A percentile compares a stretch with the other conserved stretches of the same genome.
These are phyloP conservation scores for Aspergillaceae sp. DNA, from an alignment of 2,329 filamentous ascomycete genomes.

Conservation along the genomic window DNA sequence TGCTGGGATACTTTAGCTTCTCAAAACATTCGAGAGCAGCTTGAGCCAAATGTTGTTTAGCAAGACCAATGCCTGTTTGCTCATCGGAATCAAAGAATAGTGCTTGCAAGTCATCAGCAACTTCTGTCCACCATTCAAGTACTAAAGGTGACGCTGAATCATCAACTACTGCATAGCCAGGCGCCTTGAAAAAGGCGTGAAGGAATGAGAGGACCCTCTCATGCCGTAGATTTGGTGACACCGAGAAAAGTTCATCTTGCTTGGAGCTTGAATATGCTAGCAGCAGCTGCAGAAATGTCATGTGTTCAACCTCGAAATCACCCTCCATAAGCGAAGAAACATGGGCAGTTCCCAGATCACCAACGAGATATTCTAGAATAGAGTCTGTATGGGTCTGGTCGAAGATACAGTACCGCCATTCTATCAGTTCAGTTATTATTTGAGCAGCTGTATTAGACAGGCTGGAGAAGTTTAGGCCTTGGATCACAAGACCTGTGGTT, in stretches of 20 bases:
- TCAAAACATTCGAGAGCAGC: slow-evolving; percentile 35
- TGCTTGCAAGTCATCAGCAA: slow-evolving; percentile 31
- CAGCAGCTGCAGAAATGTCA: slow-evolving; percentile 34
- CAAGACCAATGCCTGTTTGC: slow-evolving; percentile 18
- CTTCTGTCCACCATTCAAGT: slow-evolving; percentile 37
- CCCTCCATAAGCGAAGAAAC: slow-evolving; percentile 25
- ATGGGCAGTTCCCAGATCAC: slow-evolving; percentile 25
- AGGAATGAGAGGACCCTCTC: slow-evolving; percentile 27
- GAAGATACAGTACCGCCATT: slow-evolving; percentile 20
- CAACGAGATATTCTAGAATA: slow-evolving; percentile 26
- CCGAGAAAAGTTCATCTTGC: slow-evolving; percentile 23
- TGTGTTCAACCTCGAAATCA: slow-evolving; percentile 30
- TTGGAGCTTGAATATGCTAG: slow-evolving; percentile 28
- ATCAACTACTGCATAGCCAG: slow-evolving; percentile 34
- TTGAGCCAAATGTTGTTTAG: slow-evolving; percentile 31
- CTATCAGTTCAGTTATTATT: slow-evolving; percentile 26
- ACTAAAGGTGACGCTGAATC: slow-evolving; percentile 29
- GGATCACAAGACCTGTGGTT: slow-evolving; percentile 17
- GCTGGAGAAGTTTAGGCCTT: slow-evolving; percentile 16
- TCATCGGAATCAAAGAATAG: slow-evolving; percentile 20
- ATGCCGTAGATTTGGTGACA: slow-evolving; percentile 23
- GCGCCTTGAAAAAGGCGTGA: slow-evolving; percentile 31
- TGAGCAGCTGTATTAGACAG: slow-evolving; percentile 26
- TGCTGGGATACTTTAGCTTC: slow-evolving; percentile 33
- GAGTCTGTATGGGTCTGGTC: slow-evolving; percentile 17